Evolutionary conservation across 2,329 filamentous ascomycete genomes (phyloP).

Genomic region (Hypoxylon sp.): DNA sequence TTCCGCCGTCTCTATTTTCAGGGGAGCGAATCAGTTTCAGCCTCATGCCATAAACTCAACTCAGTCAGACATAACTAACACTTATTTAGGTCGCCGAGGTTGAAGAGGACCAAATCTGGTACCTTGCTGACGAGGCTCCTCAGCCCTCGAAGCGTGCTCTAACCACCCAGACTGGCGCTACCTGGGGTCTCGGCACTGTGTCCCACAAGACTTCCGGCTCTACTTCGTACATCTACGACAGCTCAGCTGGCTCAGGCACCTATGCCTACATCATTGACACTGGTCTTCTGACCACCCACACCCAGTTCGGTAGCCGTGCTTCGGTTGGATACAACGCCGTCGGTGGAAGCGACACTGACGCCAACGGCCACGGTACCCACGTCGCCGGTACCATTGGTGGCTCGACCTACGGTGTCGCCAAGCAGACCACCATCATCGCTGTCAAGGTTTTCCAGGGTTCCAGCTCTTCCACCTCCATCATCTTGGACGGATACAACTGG

Average conservation of each 20-base stretch:
- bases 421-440: constrained; percentile 51
- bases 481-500: constrained; percentile 47
- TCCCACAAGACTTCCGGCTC: constrained; percentile 50
- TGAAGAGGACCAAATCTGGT: constrained; percentile 45
- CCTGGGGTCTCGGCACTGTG: constrained; percentile 58
- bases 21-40: no score
- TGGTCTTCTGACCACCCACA: constrained; percentile 57
- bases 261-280: constrained; percentile 65
- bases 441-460: constrained; percentile 55
- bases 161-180: constrained; percentile 47
- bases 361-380: constrained; percentile 57
- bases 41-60: no score
- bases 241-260: constrained; percentile 50
- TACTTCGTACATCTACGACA: constrained; percentile 54
- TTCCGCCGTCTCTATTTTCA: no score
- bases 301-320: constrained; percentile 54
- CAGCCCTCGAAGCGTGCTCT: constrained; percentile 39
- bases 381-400: constrained; percentile 55
- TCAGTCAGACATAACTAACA: no score
- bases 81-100: constrained; percentile 45
- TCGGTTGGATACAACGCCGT: constrained; percentile 45
- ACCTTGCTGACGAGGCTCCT: constrained; percentile 37
- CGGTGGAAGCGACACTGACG: constrained; percentile 46
- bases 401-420: constrained; percentile 55
- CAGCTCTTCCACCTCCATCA: constrained; percentile 39